phyloP scores from a whole-genome alignment of 2,329 filamentous ascomycete species.

The Lachnellula occidentalis region DNA sequence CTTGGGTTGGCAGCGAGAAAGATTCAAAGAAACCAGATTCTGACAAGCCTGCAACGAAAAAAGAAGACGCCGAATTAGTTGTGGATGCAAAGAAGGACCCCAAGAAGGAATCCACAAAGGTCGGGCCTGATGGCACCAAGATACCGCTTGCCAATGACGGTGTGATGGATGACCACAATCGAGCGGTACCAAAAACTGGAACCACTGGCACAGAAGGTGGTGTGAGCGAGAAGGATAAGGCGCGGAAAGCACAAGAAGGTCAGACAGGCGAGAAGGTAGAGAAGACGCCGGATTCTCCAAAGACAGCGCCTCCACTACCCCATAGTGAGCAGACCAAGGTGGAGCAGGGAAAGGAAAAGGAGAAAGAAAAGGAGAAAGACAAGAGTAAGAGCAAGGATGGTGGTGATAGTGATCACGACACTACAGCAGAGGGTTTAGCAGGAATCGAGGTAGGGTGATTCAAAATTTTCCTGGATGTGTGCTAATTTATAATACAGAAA shows the following conservation, averaged over 20 bases:
- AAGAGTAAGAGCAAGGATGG: constrained; percentile 24
- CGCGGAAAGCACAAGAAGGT: constrained; percentile 61
- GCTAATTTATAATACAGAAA: constrained; percentile 51
- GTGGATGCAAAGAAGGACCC: constrained; percentile 43
- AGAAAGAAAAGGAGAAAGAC: constrained; percentile 29
- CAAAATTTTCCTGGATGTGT: background rate
- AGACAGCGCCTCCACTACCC: constrained; percentile 76
- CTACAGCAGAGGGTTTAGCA: constrained; percentile 28
- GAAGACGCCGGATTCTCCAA: constrained; percentile 77
- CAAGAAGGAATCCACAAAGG: constrained; percentile 46
- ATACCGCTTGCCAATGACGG: constrained; percentile 66
- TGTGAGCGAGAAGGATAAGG: constrained; percentile 81
- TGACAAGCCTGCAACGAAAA: constrained; percentile 32
- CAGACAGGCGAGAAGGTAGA: constrained; percentile 59
- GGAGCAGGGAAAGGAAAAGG: constrained; percentile 34
- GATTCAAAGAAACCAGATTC: constrained; percentile 46
- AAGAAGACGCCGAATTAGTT: constrained; percentile 32
- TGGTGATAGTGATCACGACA: constrained; percentile 34
- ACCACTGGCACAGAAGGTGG: constrained; percentile 86
- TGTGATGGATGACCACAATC: constrained; percentile 86
- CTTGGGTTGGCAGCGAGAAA: constrained; percentile 58
- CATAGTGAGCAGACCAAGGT: constrained; percentile 74
- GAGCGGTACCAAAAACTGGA: constrained; percentile 71
- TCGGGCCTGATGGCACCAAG: constrained; percentile 52
- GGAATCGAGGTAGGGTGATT: constrained; percentile 52